These are phyloP conservation scores for Lagenaria siceraria DNA, from an alignment of 306 rosid genomes.

Conservation along the genomic window DNA sequence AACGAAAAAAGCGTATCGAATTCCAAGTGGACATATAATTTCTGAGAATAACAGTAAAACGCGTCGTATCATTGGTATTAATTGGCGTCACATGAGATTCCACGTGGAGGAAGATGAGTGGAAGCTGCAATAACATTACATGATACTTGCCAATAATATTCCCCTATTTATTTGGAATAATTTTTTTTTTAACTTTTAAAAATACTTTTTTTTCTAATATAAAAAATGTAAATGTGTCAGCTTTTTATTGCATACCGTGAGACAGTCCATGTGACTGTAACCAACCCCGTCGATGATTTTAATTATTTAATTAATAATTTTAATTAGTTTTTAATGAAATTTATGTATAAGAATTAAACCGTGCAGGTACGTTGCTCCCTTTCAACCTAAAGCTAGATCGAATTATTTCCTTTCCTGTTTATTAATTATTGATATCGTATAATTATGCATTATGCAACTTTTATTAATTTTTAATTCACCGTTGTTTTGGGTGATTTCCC, in stretches of 20 bases:
- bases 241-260: neutral
- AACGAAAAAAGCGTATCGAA: no score
- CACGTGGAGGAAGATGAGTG: neutral
- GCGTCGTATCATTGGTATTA: constrained; percentile 2
- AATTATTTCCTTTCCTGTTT: neutral
- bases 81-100: neutral
- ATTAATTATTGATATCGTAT: neutral
- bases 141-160: constrained; percentile 1
- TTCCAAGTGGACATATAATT: no score
- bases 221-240: constrained; percentile 4
- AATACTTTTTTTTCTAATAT: neutral
- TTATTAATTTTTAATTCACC: neutral
- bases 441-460: neutral
- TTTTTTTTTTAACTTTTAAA: neutral
- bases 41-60: neutral
- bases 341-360: neutral
- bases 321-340: neutral
- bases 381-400: neutral
- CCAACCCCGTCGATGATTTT: neutral
- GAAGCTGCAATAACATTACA: neutral
- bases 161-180: constrained; percentile 2
- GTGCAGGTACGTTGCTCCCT: neutral
- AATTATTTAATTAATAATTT: neutral
- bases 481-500: neutral
- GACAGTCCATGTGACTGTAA: constrained; percentile 2